Percentiles rank a stretch among this genome's conserved stretches.
phyloP scores from a whole-genome alignment of 75 land plant genomes.

The Cryptomeria japonica region DNA sequence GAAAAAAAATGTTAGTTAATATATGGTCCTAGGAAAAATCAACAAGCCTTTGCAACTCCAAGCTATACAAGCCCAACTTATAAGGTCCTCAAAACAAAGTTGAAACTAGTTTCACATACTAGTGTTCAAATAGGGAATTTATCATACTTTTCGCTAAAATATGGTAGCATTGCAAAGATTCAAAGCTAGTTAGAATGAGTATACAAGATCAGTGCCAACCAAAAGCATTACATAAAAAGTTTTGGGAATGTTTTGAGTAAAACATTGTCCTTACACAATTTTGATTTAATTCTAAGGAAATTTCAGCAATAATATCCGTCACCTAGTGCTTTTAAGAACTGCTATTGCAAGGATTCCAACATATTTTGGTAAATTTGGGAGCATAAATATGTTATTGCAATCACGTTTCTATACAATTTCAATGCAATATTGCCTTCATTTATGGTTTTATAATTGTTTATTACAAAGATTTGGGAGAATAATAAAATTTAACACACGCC shows the following conservation, averaged over 20 bases:
- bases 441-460: neutral
- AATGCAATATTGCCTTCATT: neutral
- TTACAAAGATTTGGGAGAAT: too few relatives aligned
- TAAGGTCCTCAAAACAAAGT: neutral
- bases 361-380: neutral
- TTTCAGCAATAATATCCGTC: neutral
- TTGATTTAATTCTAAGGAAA: neutral
- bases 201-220: neutral
- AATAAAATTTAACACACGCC: too few relatives aligned
- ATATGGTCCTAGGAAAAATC: neutral
- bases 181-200: neutral
- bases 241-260: neutral
- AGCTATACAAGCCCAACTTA: neutral
- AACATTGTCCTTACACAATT: neutral
- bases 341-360: neutral
- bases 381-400: neutral
- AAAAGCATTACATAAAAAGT: neutral
- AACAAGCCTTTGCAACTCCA: neutral
- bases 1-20: neutral
- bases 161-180: neutral
- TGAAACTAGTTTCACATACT: neutral
- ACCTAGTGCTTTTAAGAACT: neutral
- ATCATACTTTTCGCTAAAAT: neutral
- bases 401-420: neutral
- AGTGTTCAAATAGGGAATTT: neutral